Base-by-base conservation (phyloP, 1,139 yeast genomes). In the Protomyces lactucae-debilis region DNA sequence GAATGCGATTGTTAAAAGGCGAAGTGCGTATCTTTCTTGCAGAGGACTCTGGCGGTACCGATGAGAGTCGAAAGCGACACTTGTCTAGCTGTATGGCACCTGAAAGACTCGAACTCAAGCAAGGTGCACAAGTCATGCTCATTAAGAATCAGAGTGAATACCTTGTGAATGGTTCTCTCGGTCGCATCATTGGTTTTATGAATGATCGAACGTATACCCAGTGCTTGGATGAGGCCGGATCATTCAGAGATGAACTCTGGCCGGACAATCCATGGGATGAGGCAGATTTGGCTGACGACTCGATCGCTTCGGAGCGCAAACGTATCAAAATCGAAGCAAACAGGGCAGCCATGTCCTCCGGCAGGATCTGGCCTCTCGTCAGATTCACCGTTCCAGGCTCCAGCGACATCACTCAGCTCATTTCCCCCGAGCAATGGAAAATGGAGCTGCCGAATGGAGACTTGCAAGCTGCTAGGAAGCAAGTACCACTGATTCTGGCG, bases 51-150 rank as follows among this genome's bases (percentile, higher is more conserved):
- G 96, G 95, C 52, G 71, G 77, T 0, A 72, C 85, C 56, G 77
- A 76, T 9, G 80, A 80, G 61, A 79, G 77, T 12, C 70, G 70
- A 25, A 65, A 68, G 48, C 70, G 72, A 40, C 52, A 83, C 57
- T 74, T 89, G 48, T 79, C 81, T n/a, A 84, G 85, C 70, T 85
- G 90, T 68, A 78, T 93, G 73, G 95, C 96, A 2, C 92, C 90
- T 0, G 77, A 79, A 53, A 76, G 76, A 39, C 74, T 93, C 25
- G 78, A 78, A 12, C 77, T 93, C 70, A 92, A 91, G 71, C 80
- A 81, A 57, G 92, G 92, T 48, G 93, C 97, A 0, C 99, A 93
- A 76, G 99, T 93, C 0, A 95, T 93, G 99, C 86, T 95, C 80
- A 83, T 93, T 67, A 93, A 93, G 74, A 95, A 93, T 73, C 81